phyloP scores from a whole-genome alignment of 176 grass and related monocot species.

The Aegilops tauschii region DNA sequence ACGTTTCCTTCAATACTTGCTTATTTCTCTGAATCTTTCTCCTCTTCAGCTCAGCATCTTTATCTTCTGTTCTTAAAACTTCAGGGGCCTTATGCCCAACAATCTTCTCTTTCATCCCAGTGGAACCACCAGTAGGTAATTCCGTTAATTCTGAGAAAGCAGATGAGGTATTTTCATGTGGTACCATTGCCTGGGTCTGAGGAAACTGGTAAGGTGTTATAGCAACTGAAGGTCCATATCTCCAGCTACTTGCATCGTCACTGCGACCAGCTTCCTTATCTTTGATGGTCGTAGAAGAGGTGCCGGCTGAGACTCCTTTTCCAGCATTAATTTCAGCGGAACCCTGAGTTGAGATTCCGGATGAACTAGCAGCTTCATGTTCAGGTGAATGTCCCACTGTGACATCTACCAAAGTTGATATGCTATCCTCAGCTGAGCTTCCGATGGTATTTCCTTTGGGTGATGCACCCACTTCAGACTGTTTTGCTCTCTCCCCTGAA shows the following conservation, averaged over 20 bases:
- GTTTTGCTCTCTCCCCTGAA: slow-evolving; percentile 22
- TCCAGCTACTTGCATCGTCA: slow-evolving; percentile 18
- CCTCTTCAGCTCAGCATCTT: slow-evolving; percentile 53
- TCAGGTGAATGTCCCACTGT: not conserved
- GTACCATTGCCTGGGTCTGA: slow-evolving; percentile 19
- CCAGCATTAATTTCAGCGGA: slow-evolving; percentile 17
- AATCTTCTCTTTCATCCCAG: slow-evolving; percentile 42
- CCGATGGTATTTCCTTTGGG: slow-evolving; percentile 9
- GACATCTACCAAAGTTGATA: slow-evolving; percentile 20
- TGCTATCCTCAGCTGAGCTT: slow-evolving; percentile 15
- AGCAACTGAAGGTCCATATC: slow-evolving; percentile 34
- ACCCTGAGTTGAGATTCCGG: slow-evolving; percentile 21
- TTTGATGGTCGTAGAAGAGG: slow-evolving; percentile 28
- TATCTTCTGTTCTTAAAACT: slow-evolving; percentile 35
- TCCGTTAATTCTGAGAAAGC: slow-evolving; percentile 22
- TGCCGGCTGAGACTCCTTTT: slow-evolving; percentile 22
- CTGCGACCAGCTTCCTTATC: slow-evolving; percentile 16
- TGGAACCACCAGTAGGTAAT: slow-evolving; percentile 19
- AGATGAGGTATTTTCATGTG: slow-evolving; percentile 33
- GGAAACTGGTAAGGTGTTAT: slow-evolving; percentile 23
- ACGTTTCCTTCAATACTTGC: slow-evolving; percentile 75
- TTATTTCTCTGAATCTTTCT: slow-evolving; percentile 73
- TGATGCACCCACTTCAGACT: slow-evolving; percentile 26
- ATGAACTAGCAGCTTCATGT: slow-evolving; percentile 24
- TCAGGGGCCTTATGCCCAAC: slow-evolving; percentile 35